Conservation (phyloP, 768 basidiomycete genomes). For the Tulasnella sp. region DNA sequence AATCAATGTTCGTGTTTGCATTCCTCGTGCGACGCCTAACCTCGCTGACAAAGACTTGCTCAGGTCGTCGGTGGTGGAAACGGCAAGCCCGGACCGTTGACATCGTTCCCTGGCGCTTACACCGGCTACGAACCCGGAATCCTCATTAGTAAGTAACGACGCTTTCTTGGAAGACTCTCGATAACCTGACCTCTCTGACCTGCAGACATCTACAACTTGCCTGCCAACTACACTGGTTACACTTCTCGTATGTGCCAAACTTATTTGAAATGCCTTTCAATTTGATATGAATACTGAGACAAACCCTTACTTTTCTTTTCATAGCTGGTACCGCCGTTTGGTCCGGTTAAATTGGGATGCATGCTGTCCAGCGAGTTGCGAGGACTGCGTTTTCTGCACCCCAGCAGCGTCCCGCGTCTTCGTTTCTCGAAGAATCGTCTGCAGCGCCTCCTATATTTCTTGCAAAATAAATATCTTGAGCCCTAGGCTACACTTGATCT, state of each 20-base stretch:
- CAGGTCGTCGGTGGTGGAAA: conserved; percentile 37
- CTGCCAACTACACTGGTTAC: not conserved
- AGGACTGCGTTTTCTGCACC: no score
- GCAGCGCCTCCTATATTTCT: not conserved
- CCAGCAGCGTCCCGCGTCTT: no score
- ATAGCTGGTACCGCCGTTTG: not conserved
- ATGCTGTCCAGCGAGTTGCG: no score
- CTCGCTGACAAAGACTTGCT: not conserved
- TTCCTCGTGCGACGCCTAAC: not conserved
- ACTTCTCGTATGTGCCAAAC: not conserved
- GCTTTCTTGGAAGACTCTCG: not conserved
- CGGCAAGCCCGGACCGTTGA: conserved; percentile 40
- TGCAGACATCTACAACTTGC: not conserved
- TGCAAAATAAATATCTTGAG: not conserved
- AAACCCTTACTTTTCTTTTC: not conserved
- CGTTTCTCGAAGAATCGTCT: not conserved
- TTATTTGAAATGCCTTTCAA: not conserved
- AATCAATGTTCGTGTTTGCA: conserved; percentile 28
- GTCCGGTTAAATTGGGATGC: not conserved
- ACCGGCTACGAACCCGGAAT: conserved; percentile 29
- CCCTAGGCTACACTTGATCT: not conserved
- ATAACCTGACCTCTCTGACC: not conserved
- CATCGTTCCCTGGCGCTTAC: conserved; percentile 45
- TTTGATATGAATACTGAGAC: not conserved
- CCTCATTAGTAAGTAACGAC: conserved; percentile 30